These are phyloP conservation scores for Ceratobasidium sp. DNA, from an alignment of 1,284 basidiomycete species.

Conservation along the genomic window DNA sequence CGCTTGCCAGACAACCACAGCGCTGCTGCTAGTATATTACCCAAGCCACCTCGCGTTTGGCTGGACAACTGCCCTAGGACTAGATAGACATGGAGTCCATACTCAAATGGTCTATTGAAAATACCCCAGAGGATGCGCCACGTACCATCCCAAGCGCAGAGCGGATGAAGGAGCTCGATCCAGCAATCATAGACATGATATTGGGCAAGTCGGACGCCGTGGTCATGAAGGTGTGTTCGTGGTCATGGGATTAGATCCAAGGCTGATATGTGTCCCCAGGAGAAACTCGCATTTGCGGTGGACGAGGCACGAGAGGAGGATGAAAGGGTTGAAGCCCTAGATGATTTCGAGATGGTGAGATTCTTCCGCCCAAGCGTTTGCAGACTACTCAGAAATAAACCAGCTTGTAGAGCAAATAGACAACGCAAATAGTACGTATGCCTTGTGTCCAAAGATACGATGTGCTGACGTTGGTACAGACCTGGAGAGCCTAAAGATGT, in stretches of 20 bases:
- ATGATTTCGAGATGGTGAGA: slow-evolving; percentile 93
- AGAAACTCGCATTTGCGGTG: slow-evolving; percentile 78
- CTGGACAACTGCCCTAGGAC: not conserved
- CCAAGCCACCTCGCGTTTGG: not conserved
- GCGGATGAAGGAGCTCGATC: slow-evolving; percentile 66
- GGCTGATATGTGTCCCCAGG: slow-evolving; percentile 53
- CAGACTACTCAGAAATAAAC: slow-evolving; percentile 2
- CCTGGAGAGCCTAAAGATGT: slow-evolving; percentile 84
- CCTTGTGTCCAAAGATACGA: not conserved
- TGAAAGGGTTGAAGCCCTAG: slow-evolving; percentile 80
- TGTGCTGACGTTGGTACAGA: slow-evolving; percentile 61
- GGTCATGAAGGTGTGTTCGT: slow-evolving; percentile 70
- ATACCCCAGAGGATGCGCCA: slow-evolving; percentile 56
- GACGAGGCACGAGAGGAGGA: slow-evolving; percentile 71
- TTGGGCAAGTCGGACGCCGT: slow-evolving; percentile 87
- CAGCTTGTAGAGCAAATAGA: slow-evolving; percentile 94
- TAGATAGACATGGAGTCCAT: slow-evolving; percentile 69
- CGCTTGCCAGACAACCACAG: not conserved
- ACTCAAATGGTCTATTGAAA: slow-evolving; percentile 78
- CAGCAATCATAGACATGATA: slow-evolving; percentile 85
- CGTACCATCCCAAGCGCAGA: slow-evolving; percentile 36
- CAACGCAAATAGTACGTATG: slow-evolving; percentile 85
- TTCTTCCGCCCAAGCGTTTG: not conserved
- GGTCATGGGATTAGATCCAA: not conserved
- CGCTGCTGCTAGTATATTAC: not conserved